phyloP scores from a whole-genome alignment of 495 filamentous ascomycete genomes.

The Penicillium soppii region DNA sequence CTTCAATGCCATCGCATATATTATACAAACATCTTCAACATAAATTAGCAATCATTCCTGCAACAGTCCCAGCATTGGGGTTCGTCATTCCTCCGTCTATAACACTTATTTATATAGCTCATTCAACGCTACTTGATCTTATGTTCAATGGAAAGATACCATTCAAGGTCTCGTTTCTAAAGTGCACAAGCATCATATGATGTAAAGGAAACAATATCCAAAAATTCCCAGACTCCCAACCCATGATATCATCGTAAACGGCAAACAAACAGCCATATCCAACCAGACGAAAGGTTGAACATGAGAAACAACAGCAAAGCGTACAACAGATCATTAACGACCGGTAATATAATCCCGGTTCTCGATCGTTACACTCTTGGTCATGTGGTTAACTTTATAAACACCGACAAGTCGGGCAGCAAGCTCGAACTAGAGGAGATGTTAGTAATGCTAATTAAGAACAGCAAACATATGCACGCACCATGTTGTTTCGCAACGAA shows the following conservation, averaged over 20 bases:
- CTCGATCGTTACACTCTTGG: constrained; percentile 94
- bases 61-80: too few relatives aligned
- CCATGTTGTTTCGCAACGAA: constrained; percentile 96
- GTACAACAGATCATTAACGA: constrained; percentile 29
- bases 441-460: constrained; percentile 11
- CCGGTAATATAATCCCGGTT: constrained; percentile 77
- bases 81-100: background rate
- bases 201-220: constrained; percentile 13
- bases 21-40: too few relatives aligned
- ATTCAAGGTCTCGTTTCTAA: background rate
- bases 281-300: constrained; percentile 20
- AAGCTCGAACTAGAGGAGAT: constrained; percentile 69
- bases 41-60: too few relatives aligned
- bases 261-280: constrained; percentile 16
- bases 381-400: constrained; percentile 99
- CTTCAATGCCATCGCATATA: too few relatives aligned
- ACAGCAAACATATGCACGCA: constrained; percentile 19
- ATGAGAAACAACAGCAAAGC: constrained; percentile 9
- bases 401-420: constrained; percentile 90
- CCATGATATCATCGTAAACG: constrained; percentile 33
- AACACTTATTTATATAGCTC: background rate
- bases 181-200: background rate
- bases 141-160: background rate
- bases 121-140: too few relatives aligned
- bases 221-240: constrained; percentile 20